Conservation (phyloP, 768 basidiomycete genomes). For the Collybia sordida region DNA sequence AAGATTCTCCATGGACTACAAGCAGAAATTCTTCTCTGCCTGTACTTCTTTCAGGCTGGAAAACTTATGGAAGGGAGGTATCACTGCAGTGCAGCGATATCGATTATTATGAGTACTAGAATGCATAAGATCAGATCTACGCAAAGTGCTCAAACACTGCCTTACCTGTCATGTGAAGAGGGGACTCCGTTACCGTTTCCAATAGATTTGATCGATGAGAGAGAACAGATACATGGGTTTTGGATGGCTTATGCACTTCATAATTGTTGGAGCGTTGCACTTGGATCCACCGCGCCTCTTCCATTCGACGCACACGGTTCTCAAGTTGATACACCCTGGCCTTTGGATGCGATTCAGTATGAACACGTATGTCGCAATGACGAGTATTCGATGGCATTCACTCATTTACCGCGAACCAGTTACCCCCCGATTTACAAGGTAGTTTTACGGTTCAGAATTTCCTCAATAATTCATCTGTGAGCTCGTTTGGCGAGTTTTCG, state of each 20-base stretch:
- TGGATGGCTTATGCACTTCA: slow-evolving; percentile 61
- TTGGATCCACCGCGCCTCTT: slow-evolving; percentile 49
- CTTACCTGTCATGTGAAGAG: slow-evolving; percentile 34
- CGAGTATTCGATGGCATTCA: background rate
- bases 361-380: slow-evolving; percentile 25
- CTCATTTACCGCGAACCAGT: slow-evolving; percentile 27
- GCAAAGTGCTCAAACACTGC: slow-evolving; percentile 30
- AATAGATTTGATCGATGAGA: slow-evolving; percentile 50
- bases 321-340: slow-evolving; percentile 51
- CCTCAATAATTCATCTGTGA: background rate
- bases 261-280: slow-evolving; percentile 49
- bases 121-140: slow-evolving; percentile 44
- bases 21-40: slow-evolving; percentile 56
- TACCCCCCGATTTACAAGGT: slow-evolving; percentile 40
- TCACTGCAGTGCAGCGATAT: slow-evolving; percentile 49
- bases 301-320: slow-evolving; percentile 46
- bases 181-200: slow-evolving; percentile 37
- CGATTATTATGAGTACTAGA: slow-evolving; percentile 41
- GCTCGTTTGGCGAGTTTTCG: slow-evolving; percentile 3
- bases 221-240: slow-evolving; percentile 62
- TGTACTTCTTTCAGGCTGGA: slow-evolving; percentile 61
- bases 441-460: slow-evolving; percentile 40
- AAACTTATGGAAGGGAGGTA: slow-evolving; percentile 57
- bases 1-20: slow-evolving; percentile 53
- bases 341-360: slow-evolving; percentile 39